These are phyloP conservation scores for Crepidotus variabilis DNA, from an alignment of 768 basidiomycete species.

Conservation along the genomic window DNA sequence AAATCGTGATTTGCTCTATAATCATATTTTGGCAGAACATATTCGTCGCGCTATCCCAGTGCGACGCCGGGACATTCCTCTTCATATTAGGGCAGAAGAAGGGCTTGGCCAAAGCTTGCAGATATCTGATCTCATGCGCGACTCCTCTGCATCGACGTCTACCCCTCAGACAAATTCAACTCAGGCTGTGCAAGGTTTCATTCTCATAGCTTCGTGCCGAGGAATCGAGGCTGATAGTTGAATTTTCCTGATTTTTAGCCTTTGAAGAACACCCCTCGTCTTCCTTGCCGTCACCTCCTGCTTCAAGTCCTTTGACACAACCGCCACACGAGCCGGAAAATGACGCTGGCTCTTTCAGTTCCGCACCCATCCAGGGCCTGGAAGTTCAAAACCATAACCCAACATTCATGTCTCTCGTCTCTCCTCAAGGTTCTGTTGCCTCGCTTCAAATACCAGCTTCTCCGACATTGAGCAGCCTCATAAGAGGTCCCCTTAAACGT, in stretches of 20 bases:
- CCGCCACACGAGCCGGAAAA: not conserved
- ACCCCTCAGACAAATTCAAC: not conserved
- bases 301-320: conserved; percentile 22
- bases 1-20: conserved; percentile 31
- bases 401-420: conserved; percentile 20
- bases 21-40: conserved; percentile 48
- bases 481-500: conserved; percentile 9
- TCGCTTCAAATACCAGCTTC: conserved; percentile 21
- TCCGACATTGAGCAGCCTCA: conserved; percentile 20
- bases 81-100: conserved; percentile 41
- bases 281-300: conserved; percentile 31
- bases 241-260: too few species aligned
- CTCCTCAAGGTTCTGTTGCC: conserved; percentile 14
- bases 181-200: too few species aligned
- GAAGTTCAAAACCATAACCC: conserved; percentile 3
- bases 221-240: too few species aligned
- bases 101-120: conserved; percentile 35
- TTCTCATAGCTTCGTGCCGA: too few species aligned
- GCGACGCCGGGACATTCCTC: conserved; percentile 38
- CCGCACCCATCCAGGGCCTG: not conserved
- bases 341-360: not conserved
- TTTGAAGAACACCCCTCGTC: conserved; percentile 12
- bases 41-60: conserved; percentile 40
- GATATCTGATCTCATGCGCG: conserved; percentile 11
- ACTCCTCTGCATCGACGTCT: conserved; percentile 1